phyloP scores from a whole-genome alignment of 75 land plant genomes.

The Chamaecyparis obtusa region DNA sequence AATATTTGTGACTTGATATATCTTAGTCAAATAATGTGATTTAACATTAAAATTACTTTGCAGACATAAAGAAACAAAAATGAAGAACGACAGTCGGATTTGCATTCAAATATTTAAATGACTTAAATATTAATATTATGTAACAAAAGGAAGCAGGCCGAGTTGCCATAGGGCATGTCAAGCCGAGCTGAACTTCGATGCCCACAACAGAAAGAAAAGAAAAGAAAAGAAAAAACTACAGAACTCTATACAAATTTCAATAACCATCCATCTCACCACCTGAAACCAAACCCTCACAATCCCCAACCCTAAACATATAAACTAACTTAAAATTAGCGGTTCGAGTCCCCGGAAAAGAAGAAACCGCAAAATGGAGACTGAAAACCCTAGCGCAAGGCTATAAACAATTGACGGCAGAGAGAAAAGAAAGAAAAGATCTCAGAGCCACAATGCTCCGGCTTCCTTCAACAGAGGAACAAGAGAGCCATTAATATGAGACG shows the following conservation, averaged over 20 bases:
- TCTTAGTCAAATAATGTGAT: no score
- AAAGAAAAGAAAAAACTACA: no score
- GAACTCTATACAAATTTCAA: not conserved
- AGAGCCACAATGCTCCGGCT: constrained; percentile 91
- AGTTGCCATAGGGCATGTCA: not conserved
- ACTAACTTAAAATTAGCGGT: not conserved
- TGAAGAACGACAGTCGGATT: not conserved
- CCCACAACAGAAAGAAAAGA: not conserved
- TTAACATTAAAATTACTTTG: no score
- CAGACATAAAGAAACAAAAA: no score
- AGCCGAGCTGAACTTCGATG: not conserved
- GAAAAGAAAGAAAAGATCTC: not conserved
- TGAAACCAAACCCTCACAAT: not conserved
- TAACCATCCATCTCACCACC: not conserved
- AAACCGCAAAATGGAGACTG: not conserved
- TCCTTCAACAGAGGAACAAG: constrained; percentile 77
- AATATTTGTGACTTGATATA: no score
- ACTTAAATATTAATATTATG: not conserved
- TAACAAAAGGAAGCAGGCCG: not conserved
- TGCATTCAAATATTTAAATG: no score
- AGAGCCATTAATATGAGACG: constrained; percentile 69
- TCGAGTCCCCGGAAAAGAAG: not conserved
- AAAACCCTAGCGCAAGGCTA: not conserved
- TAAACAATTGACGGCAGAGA: not conserved
- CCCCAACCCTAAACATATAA: not conserved